Evolutionary conservation across 106 monocot species (phyloP).

Genomic region (Xerophyta viscosa): DNA sequence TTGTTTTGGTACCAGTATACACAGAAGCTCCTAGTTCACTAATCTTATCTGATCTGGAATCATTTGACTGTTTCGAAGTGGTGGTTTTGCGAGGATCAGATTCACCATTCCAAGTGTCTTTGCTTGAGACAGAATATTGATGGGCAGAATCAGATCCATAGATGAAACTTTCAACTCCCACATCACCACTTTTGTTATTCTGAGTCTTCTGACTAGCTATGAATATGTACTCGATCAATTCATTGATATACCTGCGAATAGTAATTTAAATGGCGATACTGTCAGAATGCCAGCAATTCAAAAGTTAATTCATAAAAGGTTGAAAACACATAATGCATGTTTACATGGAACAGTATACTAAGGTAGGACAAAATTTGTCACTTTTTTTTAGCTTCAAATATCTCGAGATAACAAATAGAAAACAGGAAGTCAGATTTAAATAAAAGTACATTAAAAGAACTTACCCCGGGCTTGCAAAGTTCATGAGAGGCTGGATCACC

Average conservation of each 20-base stretch:
- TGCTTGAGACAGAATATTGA: slow-evolving; percentile 3
- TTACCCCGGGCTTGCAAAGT: slow-evolving; percentile 84
- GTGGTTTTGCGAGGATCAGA: slow-evolving; percentile 9
- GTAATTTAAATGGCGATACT: no score
- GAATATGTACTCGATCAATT: slow-evolving; percentile 76
- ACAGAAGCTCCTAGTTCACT: slow-evolving; percentile 13
- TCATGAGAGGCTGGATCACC: slow-evolving; percentile 83
- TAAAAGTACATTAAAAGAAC: slow-evolving; percentile 18
- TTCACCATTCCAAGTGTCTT: slow-evolving; percentile 8
- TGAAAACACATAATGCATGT: no score
- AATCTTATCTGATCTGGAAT: slow-evolving; percentile 20
- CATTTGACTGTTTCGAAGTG: slow-evolving; percentile 18
- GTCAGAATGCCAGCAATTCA: background rate
- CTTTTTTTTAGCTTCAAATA: no score
- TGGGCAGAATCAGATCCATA: slow-evolving; percentile 10
- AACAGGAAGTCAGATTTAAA: no score
- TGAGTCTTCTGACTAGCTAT: slow-evolving; percentile 39
- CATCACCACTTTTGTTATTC: slow-evolving; percentile 19
- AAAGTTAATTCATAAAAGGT: background rate
- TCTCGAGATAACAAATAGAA: no score
- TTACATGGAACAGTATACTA: no score
- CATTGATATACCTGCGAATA: slow-evolving; percentile 78
- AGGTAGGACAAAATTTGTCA: no score
- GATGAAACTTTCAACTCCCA: slow-evolving; percentile 5
- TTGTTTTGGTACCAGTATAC: slow-evolving; percentile 11